Conservation (phyloP, 495 filamentous ascomycete genomes). For the Aspergillus steynii region DNA sequence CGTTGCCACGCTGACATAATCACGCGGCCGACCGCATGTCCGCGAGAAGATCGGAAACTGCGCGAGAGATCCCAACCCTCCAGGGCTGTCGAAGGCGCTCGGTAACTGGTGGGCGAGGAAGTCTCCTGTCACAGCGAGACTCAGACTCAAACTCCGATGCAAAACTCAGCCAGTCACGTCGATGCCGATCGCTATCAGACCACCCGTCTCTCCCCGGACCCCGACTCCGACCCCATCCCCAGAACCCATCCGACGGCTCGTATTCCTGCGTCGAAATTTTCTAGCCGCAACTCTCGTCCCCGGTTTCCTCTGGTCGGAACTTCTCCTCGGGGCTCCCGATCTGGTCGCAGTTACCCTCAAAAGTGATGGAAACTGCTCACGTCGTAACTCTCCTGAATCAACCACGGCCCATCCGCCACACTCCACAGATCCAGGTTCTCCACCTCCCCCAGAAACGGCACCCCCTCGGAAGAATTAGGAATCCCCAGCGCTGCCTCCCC, state of each 20-base stretch:
- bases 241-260: background rate
- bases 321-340: too few relatives aligned
- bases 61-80: too few relatives aligned
- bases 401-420: conserved; percentile 44
- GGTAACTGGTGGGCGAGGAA: too few relatives aligned
- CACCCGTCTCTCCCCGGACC: background rate
- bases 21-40: too few relatives aligned
- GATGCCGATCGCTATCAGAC: conserved; percentile 3
- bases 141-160: background rate
- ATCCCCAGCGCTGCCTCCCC: background rate
- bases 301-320: too few relatives aligned
- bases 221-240: background rate
- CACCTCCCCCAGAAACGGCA: conserved; percentile 5
- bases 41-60: too few relatives aligned
- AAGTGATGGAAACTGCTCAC: conserved; percentile 2
- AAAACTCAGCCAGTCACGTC: too few relatives aligned
- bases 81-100: too few relatives aligned
- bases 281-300: background rate
- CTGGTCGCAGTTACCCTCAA: background rate
- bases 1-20: background rate
- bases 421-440: conserved; percentile 38
- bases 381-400: conserved; percentile 36
- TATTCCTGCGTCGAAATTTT: background rate
- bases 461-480: conserved; percentile 1
- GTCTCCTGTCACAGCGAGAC: too few relatives aligned